phyloP scores from a whole-genome alignment of 495 filamentous ascomycete species.

The Talaromyces wortmannii region DNA sequence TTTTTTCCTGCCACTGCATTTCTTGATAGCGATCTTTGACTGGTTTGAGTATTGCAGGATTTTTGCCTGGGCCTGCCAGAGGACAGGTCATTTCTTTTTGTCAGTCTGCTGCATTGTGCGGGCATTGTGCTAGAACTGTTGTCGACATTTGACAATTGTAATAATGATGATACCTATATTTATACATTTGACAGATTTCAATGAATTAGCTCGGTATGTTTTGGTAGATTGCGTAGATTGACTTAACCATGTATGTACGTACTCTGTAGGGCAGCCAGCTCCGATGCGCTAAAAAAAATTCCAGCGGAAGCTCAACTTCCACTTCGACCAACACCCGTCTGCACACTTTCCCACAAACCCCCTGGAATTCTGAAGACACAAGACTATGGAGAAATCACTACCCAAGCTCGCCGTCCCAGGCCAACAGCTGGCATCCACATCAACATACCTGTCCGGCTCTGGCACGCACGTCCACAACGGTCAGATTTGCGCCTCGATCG shows the following conservation, averaged over 20 bases:
- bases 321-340: background rate
- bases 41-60: background rate
- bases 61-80: background rate
- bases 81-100: background rate
- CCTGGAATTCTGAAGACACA: background rate
- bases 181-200: background rate
- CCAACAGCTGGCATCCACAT: conserved; percentile 63
- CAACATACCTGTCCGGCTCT: conserved; percentile 61
- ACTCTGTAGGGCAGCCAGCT: background rate
- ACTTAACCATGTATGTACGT: background rate
- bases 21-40: conserved; percentile 4
- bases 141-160: background rate
- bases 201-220: background rate
- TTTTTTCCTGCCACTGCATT: background rate
- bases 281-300: background rate
- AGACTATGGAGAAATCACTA: conserved; percentile 21
- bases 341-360: background rate
- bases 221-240: background rate
- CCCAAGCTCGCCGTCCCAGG: conserved; percentile 53
- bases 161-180: conserved; percentile 6
- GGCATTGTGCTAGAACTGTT: conserved; percentile 5
- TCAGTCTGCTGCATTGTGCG: background rate
- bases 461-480: conserved; percentile 74
- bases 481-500: conserved; percentile 68
- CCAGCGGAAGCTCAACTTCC: background rate